A percentile compares a stretch with the other conserved stretches of the same genome.
Conservation (phyloP, 2,329 filamentous ascomycete genomes). For the Penicillium janthinellum region DNA sequence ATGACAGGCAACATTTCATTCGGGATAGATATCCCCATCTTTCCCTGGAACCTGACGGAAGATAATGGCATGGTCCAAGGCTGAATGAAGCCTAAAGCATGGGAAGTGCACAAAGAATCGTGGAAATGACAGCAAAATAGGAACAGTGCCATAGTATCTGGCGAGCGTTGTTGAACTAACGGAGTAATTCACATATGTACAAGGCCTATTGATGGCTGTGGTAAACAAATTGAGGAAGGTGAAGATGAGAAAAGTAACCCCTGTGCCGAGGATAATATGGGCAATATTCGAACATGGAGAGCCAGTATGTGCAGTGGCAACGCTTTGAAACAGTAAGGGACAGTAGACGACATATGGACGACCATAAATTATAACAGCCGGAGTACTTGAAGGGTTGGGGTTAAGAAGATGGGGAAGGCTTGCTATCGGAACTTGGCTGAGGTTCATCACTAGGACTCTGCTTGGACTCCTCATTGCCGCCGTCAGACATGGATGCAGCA, state of each 20-base stretch:
- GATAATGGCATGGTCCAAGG: neutral
- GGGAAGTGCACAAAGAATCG: neutral
- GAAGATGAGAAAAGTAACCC: neutral
- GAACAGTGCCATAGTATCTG: neutral
- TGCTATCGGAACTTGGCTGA: slow-evolving; percentile 5
- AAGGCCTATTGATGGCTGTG: neutral
- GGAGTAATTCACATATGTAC: neutral
- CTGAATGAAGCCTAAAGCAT: neutral
- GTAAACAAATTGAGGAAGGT: neutral
- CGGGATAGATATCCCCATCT: neutral
- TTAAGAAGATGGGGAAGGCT: slow-evolving; percentile 6
- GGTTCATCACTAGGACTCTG: neutral
- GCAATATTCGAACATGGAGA: neutral
- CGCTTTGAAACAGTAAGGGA: neutral
- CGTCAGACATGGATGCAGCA: neutral
- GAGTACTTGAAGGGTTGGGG: neutral
- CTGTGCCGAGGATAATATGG: neutral
- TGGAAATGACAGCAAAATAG: neutral
- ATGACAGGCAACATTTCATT: neutral
- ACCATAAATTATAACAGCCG: neutral
- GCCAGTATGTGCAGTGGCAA: neutral
- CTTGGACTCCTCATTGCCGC: neutral
- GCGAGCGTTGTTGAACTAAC: neutral
- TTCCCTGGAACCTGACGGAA: too few relatives aligned
- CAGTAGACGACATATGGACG: neutral